Evolutionary conservation across 129 eudicot genomes (phyloP).

Genomic region (Centrapalus pauciflorus): DNA sequence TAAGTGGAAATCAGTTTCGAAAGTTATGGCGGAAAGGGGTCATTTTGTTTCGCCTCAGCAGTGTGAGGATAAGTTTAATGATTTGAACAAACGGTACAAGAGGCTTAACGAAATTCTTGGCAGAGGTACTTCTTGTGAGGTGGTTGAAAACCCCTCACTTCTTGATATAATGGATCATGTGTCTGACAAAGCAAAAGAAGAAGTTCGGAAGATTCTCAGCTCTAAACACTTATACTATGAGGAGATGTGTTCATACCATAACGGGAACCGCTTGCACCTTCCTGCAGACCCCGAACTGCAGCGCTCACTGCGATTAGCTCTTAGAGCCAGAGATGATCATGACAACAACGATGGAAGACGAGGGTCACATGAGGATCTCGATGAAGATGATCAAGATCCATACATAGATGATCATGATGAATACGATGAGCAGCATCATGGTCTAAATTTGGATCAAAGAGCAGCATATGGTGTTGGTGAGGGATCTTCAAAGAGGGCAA

Average conservation of each 20-base stretch:
- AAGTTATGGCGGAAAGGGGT: conserved; percentile 97
- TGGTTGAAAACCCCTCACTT: conserved; percentile 76
- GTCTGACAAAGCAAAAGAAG: conserved; percentile 74
- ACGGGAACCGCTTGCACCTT: conserved; percentile 66
- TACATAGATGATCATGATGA: conserved; percentile 62
- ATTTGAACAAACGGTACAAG: conserved; percentile 83
- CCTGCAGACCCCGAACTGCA: conserved; percentile 86
- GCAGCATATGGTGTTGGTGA: conserved; percentile 32
- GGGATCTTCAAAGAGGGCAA: conserved; percentile 53
- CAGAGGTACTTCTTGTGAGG: conserved; percentile 88
- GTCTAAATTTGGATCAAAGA: conserved; percentile 26
- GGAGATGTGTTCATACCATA: conserved; percentile 94
- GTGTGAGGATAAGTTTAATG: conserved; percentile 92
- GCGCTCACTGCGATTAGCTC: conserved; percentile 60
- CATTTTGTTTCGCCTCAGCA: conserved; percentile 96
- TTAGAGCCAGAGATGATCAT: conserved; percentile 55
- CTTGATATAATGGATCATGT: conserved; percentile 78
- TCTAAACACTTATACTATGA: conserved; percentile 90
- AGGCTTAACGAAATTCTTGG: conserved; percentile 92
- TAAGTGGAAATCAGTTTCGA: conserved; percentile 88
- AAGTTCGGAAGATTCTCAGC: conserved; percentile 78
- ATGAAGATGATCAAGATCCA: conserved; percentile 56
- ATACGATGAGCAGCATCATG: conserved; percentile 35
- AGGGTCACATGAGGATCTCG: conserved; percentile 49
- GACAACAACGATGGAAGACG: conserved; percentile 44